Conservation (phyloP, 345 rosid genomes). For the Eucalyptus urophylla region DNA sequence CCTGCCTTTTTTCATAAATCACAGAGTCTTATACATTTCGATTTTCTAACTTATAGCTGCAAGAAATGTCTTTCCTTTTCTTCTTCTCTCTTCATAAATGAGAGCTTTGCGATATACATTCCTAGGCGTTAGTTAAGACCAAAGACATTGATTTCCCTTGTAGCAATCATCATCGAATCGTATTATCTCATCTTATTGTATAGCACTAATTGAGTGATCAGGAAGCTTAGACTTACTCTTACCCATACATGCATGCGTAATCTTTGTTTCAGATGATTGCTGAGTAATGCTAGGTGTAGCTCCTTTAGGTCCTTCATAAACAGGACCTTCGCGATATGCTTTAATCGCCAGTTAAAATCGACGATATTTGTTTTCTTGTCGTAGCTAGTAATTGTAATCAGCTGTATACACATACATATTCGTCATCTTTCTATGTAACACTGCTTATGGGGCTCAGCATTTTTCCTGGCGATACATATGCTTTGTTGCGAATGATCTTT, state of each 20-base stretch:
- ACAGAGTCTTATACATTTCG: background rate
- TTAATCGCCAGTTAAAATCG: background rate
- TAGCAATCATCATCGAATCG: background rate
- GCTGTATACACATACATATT: background rate
- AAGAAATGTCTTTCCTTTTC: background rate
- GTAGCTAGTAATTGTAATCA: background rate
- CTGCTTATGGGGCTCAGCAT: background rate
- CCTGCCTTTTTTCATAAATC: background rate
- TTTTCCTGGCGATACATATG: background rate
- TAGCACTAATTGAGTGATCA: background rate
- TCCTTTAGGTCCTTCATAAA: background rate
- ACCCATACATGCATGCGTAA: fast-evolving
- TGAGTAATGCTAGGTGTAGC: background rate
- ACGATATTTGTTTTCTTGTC: no score
- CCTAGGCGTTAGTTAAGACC: background rate
- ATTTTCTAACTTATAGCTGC: background rate
- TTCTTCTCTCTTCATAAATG: background rate
- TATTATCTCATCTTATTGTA: background rate
- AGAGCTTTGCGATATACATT: background rate
- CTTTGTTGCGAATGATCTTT: background rate
- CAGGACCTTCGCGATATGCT: background rate
- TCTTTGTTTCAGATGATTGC: background rate
- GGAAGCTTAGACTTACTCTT: background rate
- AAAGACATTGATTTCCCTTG: background rate
- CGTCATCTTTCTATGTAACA: background rate